Evolutionary conservation across 2,329 filamentous ascomycete species (phyloP), one percentile per base, ranked within the genome.

Genomic region (Beauveria pseudobassiana): DNA sequence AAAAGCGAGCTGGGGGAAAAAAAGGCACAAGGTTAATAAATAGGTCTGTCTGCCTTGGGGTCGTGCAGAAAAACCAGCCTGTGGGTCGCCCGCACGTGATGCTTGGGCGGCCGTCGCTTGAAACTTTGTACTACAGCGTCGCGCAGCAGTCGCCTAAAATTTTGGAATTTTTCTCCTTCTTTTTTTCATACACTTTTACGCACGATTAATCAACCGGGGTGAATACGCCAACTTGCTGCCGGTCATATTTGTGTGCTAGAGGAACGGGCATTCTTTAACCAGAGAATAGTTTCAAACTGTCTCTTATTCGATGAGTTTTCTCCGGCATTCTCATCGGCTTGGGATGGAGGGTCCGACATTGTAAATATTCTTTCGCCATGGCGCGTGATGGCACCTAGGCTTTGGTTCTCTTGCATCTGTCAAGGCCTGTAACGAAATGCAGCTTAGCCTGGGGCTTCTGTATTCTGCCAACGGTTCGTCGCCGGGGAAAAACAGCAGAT

Each of bases 171-270:
- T 24, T 24, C 22, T 24, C 22, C 22, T 38, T 46, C 22, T 52
- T 58, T 68, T 67, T 70, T 67, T 67, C 70, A 69, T 72, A 82
- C 75, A 83, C 80, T 75, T 76, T 69, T 49, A 66, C 62, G 82
- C 82, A 84, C 80, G 76, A 82, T 78, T 79, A 84, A 85, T 85
- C 82, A 85, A 85, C 80, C 81, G 79, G 75, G 70, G 74, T 70
- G 73, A 81, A 28, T 68, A 76, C 73, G 62, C 71, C 75, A 73
- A 83, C 78, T 82, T 75, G 70, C 73, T 76, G 69, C 77, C 77
- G 81, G 82, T 85, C 82, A 85, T 81, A 84, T 82, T 82, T 81
- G 73, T 74, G 79, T 83, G 82, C 81, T 70, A 84, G 80, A 85
- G 63, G 63, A 77, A 65, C 69, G 72, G 70, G 63, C 65, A 63